Conservation (phyloP, 805 yeast species). For the Saccharomycopsis oosterbeekiorum region DNA sequence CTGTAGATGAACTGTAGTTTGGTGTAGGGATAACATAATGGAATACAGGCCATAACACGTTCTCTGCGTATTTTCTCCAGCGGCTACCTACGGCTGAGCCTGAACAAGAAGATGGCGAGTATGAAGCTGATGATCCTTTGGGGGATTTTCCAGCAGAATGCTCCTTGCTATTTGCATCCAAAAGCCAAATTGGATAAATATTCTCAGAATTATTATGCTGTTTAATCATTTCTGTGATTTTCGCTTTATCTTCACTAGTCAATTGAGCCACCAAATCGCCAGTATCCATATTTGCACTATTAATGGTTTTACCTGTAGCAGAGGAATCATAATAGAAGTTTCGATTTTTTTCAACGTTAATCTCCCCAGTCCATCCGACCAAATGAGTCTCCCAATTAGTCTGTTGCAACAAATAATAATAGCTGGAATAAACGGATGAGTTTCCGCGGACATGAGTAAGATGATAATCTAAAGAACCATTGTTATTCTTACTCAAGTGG, state of each 20-base stretch:
- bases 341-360: conserved; percentile 27
- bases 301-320: neutral
- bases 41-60: conserved; percentile 86
- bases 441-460: conserved; percentile 57
- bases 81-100: conserved; percentile 25
- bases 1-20: neutral
- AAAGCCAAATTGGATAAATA: conserved; percentile 83
- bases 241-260: conserved; percentile 43
- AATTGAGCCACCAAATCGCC: conserved; percentile 22
- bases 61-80: conserved; percentile 88
- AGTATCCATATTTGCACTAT: neutral
- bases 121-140: neutral
- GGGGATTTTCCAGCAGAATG: neutral
- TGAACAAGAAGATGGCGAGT: neutral
- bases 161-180: conserved; percentile 57
- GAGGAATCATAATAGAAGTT: neutral
- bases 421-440: conserved; percentile 73
- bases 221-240: conserved; percentile 39
- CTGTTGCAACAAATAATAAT: conserved; percentile 49
- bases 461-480: conserved; percentile 42
- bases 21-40: conserved; percentile 82
- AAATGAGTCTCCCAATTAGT: conserved; percentile 81
- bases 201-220: conserved; percentile 37
- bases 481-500: conserved; percentile 27
- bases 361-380: conserved; percentile 95